phyloP scores from a whole-genome alignment of 176 grass and related monocot genomes.

The Oryza brachyantha region DNA sequence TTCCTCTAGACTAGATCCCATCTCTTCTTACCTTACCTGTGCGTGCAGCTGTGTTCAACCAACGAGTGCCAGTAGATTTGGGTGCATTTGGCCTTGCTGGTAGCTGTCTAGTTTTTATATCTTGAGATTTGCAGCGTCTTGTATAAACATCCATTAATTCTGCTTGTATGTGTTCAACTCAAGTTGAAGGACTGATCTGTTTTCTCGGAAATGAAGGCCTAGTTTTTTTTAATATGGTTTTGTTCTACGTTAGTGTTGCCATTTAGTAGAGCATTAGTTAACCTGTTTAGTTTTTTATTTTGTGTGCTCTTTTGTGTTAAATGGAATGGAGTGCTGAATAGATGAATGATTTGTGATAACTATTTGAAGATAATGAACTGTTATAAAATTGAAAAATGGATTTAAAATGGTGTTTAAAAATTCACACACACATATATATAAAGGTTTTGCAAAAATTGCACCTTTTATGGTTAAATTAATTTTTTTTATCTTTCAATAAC shows the following conservation, averaged over 20 bases:
- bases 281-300: not conserved
- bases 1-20: not conserved
- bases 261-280: not conserved
- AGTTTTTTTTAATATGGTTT: not conserved
- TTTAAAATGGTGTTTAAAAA: too few species aligned
- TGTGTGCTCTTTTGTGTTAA: too few species aligned
- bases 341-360: too few species aligned
- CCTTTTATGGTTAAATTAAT: too few species aligned
- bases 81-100: not conserved
- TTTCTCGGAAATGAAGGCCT: not conserved
- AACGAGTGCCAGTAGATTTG: not conserved
- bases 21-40: too few species aligned
- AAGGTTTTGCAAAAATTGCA: too few species aligned
- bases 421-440: too few species aligned
- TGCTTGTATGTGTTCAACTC: not conserved
- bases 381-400: too few species aligned
- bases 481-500: too few species aligned
- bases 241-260: not conserved
- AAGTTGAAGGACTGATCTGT: not conserved
- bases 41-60: not conserved
- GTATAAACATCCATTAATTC: not conserved
- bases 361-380: too few species aligned
- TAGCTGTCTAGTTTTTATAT: not conserved
- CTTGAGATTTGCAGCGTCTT: not conserved
- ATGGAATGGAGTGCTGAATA: too few species aligned